A percentile compares a stretch with the other conserved stretches of the same genome.
These are phyloP conservation scores for Hymenotorrendiella dingleyae DNA, from an alignment of 2,329 filamentous ascomycete genomes.

Conservation along the genomic window DNA sequence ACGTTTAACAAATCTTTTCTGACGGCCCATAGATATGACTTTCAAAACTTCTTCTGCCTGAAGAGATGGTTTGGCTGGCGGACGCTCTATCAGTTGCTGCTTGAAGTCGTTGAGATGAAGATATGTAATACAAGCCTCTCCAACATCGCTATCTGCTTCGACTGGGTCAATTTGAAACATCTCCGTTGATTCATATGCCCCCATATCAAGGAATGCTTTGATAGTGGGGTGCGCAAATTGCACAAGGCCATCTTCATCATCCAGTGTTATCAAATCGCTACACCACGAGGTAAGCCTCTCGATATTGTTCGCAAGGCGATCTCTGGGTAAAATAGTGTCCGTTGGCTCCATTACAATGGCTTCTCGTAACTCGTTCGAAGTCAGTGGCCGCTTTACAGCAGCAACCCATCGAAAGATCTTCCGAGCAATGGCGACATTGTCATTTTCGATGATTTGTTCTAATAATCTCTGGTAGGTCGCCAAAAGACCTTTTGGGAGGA, in stretches of 20 bases:
- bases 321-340: constrained; percentile 5
- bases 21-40: too few species aligned
- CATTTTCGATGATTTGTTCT: not conserved
- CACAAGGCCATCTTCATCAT: constrained; percentile 29
- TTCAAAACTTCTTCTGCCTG: too few species aligned
- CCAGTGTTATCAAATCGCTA: constrained; percentile 31
- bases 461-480: constrained; percentile 24
- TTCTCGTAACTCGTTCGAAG: constrained; percentile 34
- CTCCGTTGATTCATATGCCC: not conserved
- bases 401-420: constrained; percentile 32
- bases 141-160: constrained; percentile 16
- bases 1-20: too few species aligned
- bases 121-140: constrained; percentile 36
- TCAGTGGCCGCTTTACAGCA: constrained; percentile 30
- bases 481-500: constrained; percentile 30
- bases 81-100: constrained; percentile 1
- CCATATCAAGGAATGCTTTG: constrained; percentile 22
- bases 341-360: constrained; percentile 33
- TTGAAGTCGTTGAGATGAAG: constrained; percentile 37
- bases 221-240: constrained; percentile 34
- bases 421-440: constrained; percentile 8
- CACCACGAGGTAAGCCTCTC: constrained; percentile 29
- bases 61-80: too few species aligned
- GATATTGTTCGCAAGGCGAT: constrained; percentile 26
- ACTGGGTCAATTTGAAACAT: not conserved